phyloP scores from a whole-genome alignment of 495 filamentous ascomycete species.

The Hypomontagnella monticulosa region DNA sequence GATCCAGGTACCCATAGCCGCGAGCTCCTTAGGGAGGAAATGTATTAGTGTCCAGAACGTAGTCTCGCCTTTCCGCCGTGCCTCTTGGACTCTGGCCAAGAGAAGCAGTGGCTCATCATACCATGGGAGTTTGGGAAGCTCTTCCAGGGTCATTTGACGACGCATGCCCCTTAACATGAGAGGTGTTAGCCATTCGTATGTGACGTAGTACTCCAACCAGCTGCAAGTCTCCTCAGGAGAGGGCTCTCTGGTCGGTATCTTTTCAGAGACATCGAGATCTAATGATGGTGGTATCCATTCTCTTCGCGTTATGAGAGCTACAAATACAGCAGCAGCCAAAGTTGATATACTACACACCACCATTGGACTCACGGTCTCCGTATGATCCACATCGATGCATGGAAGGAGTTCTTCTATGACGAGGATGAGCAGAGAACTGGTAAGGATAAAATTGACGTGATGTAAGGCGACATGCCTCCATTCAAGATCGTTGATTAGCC shows the following conservation, averaged over 20 bases:
- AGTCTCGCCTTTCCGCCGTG: slow-evolving; percentile 51
- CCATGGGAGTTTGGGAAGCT: slow-evolving; percentile 59
- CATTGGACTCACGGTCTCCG: slow-evolving; percentile 22
- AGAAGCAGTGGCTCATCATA: slow-evolving; percentile 60
- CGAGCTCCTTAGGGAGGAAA: slow-evolving; percentile 52
- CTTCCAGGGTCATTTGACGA: slow-evolving; percentile 54
- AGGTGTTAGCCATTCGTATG: slow-evolving; percentile 60
- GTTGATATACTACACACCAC: slow-evolving; percentile 40
- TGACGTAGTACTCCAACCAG: slow-evolving; percentile 58
- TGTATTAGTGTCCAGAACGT: slow-evolving; percentile 54
- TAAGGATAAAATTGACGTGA: slow-evolving; percentile 50
- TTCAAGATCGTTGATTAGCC: slow-evolving; percentile 44
- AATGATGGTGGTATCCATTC: slow-evolving; percentile 52
- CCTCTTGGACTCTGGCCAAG: slow-evolving; percentile 50
- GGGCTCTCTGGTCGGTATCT: slow-evolving; percentile 42
- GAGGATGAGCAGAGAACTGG: slow-evolving; percentile 41
- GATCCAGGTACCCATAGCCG: slow-evolving; percentile 51
- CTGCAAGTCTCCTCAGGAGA: slow-evolving; percentile 62
- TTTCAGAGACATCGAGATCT: slow-evolving; percentile 39
- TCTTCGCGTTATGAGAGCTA: slow-evolving; percentile 49
- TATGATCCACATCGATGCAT: slow-evolving; percentile 40
- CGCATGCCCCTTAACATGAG: slow-evolving; percentile 57
- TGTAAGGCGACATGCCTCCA: slow-evolving; percentile 53
- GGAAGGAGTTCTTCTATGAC: slow-evolving; percentile 46
- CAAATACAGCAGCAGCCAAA: slow-evolving; percentile 44